Evolutionary conservation across 2,329 filamentous ascomycete genomes (phyloP).

Genomic region (Ascochyta viciae-villosae): DNA sequence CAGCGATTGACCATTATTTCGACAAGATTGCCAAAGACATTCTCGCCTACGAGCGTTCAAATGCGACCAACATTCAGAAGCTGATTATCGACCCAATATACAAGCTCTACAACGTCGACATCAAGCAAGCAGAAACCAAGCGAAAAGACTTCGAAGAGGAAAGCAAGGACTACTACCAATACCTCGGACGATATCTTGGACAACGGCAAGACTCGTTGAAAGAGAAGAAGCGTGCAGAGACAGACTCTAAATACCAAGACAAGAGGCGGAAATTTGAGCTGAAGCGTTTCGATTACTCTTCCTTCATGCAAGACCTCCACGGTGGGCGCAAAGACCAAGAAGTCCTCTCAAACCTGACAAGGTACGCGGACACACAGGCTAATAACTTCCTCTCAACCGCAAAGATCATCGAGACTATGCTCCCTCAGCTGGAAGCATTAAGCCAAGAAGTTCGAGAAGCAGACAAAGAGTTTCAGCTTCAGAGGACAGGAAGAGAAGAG

Average conservation of each 20-base stretch:
- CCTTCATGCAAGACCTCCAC: slow-evolving; percentile 98
- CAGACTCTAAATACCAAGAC: slow-evolving; percentile 93
- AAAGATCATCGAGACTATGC: slow-evolving; percentile 83
- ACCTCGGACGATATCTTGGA: slow-evolving; percentile 93
- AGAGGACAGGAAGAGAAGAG: slow-evolving; percentile 93
- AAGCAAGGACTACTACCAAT: slow-evolving; percentile 97
- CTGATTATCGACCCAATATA: slow-evolving; percentile 93
- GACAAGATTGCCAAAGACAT: slow-evolving; percentile 96
- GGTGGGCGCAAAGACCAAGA: slow-evolving; percentile 98
- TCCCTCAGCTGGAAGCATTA: slow-evolving; percentile 89
- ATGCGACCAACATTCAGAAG: slow-evolving; percentile 83
- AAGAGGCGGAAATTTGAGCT: slow-evolving; percentile 96
- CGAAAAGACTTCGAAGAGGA: slow-evolving; percentile 98
- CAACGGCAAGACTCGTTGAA: slow-evolving; percentile 95
- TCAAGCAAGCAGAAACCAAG: slow-evolving; percentile 96
- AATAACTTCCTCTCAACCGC: slow-evolving; percentile 81
- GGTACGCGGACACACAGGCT: slow-evolving; percentile 90
- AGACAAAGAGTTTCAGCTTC: slow-evolving; percentile 96
- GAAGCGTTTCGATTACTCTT: slow-evolving; percentile 98
- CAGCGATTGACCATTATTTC: slow-evolving; percentile 96
- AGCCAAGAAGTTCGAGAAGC: slow-evolving; percentile 88
- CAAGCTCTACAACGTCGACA: slow-evolving; percentile 92
- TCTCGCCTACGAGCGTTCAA: slow-evolving; percentile 82
- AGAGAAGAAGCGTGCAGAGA: slow-evolving; percentile 94
- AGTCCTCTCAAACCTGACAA: slow-evolving; percentile 90